Conservation (phyloP, 257 asterid species). For the Verbascum thapsus region DNA sequence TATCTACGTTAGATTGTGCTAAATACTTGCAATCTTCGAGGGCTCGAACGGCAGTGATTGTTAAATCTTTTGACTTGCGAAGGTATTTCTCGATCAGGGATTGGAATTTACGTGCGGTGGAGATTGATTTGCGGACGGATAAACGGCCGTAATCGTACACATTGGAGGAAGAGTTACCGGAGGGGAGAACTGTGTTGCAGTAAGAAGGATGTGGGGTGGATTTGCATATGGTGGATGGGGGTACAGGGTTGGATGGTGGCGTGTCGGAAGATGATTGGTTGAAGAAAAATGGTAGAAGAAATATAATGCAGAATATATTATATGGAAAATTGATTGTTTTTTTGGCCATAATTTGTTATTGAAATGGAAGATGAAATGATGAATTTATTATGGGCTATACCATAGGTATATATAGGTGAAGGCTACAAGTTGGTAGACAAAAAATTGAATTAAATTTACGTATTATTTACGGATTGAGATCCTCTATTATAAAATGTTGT, state of each 20-base stretch:
- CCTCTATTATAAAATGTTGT: too few relatives aligned
- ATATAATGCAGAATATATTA: constrained; percentile 12
- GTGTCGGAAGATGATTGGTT: constrained; percentile 11
- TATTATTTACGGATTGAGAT: too few relatives aligned
- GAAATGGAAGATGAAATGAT: not conserved
- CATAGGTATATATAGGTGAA: constrained; percentile 35
- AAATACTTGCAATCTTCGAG: constrained; percentile 65
- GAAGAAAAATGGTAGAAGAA: constrained; percentile 22
- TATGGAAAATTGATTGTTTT: not conserved
- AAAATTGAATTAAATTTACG: not conserved
- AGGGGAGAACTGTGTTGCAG: constrained; percentile 55
- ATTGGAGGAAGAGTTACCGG: constrained; percentile 47
- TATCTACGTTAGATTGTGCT: constrained; percentile 63
- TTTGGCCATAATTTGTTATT: constrained; percentile 32
- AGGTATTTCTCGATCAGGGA: constrained; percentile 50
- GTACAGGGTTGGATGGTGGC: constrained; percentile 27
- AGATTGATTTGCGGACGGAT: constrained; percentile 57
- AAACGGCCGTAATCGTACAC: constrained; percentile 61
- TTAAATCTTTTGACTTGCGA: constrained; percentile 31
- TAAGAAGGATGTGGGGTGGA: constrained; percentile 57
- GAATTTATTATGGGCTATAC: not conserved
- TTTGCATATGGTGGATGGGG: constrained; percentile 49
- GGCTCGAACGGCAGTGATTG: constrained; percentile 54
- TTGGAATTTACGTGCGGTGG: constrained; percentile 46
- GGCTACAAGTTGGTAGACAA: not conserved